phyloP scores from a whole-genome alignment of 768 basidiomycete species.

The Boletus vinaceobasis region DNA sequence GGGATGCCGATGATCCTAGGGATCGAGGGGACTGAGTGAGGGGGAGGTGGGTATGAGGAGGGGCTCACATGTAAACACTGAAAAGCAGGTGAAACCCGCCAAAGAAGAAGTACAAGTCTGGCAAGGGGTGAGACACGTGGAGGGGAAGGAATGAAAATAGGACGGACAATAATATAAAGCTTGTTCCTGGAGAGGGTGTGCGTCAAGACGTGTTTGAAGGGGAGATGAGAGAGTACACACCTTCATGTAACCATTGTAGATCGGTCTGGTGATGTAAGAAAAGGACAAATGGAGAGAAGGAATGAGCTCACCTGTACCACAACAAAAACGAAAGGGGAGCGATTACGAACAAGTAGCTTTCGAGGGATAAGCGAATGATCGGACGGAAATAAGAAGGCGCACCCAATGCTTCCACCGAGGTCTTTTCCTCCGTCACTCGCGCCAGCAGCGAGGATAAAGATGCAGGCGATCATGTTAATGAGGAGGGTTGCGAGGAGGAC shows the following conservation, averaged over 20 bases:
- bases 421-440: slow-evolving; percentile 72
- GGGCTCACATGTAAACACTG: slow-evolving; percentile 81
- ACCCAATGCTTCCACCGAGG: slow-evolving; percentile 82
- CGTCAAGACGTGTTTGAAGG: slow-evolving; percentile 24
- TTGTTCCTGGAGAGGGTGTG: slow-evolving; percentile 62
- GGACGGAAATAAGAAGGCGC: slow-evolving; percentile 28
- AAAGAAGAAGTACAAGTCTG: slow-evolving; percentile 97
- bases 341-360: slow-evolving; percentile 79
- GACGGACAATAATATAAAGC: slow-evolving; percentile 86
- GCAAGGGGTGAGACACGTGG: slow-evolving; percentile 5
- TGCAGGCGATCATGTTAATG: slow-evolving; percentile 88
- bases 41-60: not conserved
- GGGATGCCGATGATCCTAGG: slow-evolving; percentile 91
- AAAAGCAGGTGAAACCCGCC: slow-evolving; percentile 92
- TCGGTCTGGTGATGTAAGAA: slow-evolving; percentile 54
- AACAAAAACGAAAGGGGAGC: slow-evolving; percentile 77
- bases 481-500: slow-evolving; percentile 78
- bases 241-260: slow-evolving; percentile 98
- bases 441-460: slow-evolving; percentile 79
- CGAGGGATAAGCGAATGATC: slow-evolving; percentile 14
- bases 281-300: slow-evolving; percentile 5
- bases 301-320: slow-evolving; percentile 80
- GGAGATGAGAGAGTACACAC: slow-evolving; percentile 39
- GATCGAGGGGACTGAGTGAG: slow-evolving; percentile 25
- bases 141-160: slow-evolving; percentile 12